These are phyloP conservation scores for Lachnellula subtilissima DNA, from an alignment of 2,329 filamentous ascomycete genomes.

Conservation along the genomic window DNA sequence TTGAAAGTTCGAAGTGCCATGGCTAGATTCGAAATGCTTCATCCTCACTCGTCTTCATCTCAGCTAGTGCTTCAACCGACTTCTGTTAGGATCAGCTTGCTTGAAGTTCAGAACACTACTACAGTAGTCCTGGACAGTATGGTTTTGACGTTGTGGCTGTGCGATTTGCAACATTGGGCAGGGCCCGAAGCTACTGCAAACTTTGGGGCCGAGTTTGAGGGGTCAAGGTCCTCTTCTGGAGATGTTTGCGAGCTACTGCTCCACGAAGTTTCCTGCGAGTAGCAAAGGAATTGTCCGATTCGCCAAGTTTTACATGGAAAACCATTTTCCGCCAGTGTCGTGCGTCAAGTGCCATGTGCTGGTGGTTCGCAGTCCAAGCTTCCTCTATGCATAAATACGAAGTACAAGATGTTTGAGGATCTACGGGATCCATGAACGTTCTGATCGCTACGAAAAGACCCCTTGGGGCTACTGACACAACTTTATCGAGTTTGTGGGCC, in stretches of 20 bases:
- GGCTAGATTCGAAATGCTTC: background rate
- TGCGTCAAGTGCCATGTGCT: background rate
- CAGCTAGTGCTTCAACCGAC: background rate
- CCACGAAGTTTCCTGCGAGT: conserved; percentile 8
- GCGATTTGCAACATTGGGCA: conserved; percentile 9
- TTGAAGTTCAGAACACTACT: background rate
- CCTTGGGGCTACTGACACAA: conserved; percentile 3
- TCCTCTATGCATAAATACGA: conserved; percentile 4
- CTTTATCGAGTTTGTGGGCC: conserved; percentile 6
- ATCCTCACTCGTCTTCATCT: background rate
- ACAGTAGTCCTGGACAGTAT: too few relatives aligned
- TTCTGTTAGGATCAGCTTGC: background rate
- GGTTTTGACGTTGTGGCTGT: conserved; percentile 8
- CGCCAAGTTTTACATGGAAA: background rate
- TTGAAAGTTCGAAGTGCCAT: background rate
- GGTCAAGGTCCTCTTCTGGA: conserved; percentile 8
- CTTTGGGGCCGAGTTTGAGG: conserved; percentile 1
- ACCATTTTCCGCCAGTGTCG: background rate
- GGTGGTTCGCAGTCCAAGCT: conserved; percentile 8
- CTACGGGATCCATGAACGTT: conserved; percentile 11
- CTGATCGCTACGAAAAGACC: background rate
- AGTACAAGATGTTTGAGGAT: conserved; percentile 20
- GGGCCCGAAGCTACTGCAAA: conserved; percentile 12
- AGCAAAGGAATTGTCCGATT: background rate
- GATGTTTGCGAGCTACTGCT: conserved; percentile 4